phyloP scores from a whole-genome alignment of 2,329 filamentous ascomycete genomes.

The Stachybotrys echinatus region DNA sequence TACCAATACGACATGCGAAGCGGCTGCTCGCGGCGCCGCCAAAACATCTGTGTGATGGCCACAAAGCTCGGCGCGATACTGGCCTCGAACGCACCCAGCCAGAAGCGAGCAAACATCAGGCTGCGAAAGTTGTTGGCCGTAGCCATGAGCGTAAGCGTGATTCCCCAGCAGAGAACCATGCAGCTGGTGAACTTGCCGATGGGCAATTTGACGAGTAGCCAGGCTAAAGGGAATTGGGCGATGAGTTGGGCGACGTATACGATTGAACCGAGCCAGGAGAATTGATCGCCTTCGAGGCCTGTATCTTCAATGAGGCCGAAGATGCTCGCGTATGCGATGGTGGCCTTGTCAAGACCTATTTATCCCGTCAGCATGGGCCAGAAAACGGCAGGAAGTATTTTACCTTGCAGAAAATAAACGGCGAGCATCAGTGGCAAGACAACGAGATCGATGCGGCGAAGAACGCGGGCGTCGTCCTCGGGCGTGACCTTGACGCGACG shows the following conservation, averaged over 20 bases:
- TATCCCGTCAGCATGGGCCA: not conserved
- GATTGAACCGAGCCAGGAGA: constrained; percentile 52
- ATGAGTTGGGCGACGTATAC: constrained; percentile 10
- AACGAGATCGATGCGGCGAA: constrained; percentile 10
- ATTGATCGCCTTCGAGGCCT: constrained; percentile 41
- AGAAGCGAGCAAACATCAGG: not conserved
- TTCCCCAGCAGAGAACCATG: constrained; percentile 1
- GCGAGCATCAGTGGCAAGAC: constrained; percentile 14
- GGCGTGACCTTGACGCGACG: constrained; percentile 8
- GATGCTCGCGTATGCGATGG: constrained; percentile 52
- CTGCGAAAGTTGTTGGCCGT: not conserved
- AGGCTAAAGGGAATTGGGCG: not conserved
- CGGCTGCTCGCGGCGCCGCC: constrained; percentile 1
- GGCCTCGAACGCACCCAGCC: not conserved
- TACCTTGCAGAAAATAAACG: constrained; percentile 3
- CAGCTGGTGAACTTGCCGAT: constrained; percentile 2
- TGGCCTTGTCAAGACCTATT: constrained; percentile 1
- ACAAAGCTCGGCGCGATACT: constrained; percentile 1
- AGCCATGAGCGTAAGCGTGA: not conserved
- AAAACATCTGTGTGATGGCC: constrained; percentile 1
- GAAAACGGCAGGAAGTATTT: not conserved
- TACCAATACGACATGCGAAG: constrained; percentile 3
- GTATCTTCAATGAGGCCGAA: constrained; percentile 51
- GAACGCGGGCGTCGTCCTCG: constrained; percentile 13
- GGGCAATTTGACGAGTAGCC: constrained; percentile 2